Conservation (phyloP, 306 rosid species). For the Begonia loranthoides region DNA sequence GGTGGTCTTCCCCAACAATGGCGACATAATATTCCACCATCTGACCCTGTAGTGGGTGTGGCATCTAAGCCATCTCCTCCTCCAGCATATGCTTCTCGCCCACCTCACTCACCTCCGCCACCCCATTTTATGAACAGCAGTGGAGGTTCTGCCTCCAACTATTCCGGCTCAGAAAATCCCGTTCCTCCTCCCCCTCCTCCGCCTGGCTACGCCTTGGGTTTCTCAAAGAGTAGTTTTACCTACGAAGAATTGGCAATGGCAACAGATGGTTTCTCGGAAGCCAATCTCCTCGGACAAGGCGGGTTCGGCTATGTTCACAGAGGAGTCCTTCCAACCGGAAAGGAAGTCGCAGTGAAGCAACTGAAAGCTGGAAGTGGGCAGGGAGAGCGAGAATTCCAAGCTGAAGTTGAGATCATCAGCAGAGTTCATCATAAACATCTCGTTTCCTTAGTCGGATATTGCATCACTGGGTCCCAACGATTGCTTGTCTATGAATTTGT, state of each 20-base stretch:
- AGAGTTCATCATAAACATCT: conserved; percentile 96
- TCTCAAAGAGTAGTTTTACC: conserved; percentile 59
- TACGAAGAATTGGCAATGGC: conserved; percentile 85
- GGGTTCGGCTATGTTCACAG: conserved; percentile 93
- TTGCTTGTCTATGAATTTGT: conserved; percentile 93
- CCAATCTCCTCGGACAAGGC: conserved; percentile 91
- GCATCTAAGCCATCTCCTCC: conserved; percentile 52
- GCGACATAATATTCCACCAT: conserved; percentile 67
- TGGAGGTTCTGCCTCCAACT: conserved; percentile 42
- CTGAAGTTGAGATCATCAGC: conserved; percentile 90
- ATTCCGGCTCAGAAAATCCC: conserved; percentile 58
- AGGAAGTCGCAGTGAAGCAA: conserved; percentile 92
- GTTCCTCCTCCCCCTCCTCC: conserved; percentile 54
- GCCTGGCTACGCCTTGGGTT: conserved; percentile 43
- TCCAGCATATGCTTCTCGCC: conserved; percentile 44
- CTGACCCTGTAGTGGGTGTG: conserved; percentile 25
- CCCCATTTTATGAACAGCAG: conserved; percentile 56
- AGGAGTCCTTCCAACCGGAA: conserved; percentile 87
- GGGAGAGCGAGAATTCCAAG: conserved; percentile 94
- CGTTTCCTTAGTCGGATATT: conserved; percentile 91
- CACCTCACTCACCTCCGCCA: conserved; percentile 23
- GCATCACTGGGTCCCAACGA: conserved; percentile 66
- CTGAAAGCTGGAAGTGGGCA: conserved; percentile 94
- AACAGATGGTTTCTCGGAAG: conserved; percentile 87
- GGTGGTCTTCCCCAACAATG: conserved; percentile 47